phyloP scores from a whole-genome alignment of 306 rosid genomes.

The Dalbergia cochinchinensis region DNA sequence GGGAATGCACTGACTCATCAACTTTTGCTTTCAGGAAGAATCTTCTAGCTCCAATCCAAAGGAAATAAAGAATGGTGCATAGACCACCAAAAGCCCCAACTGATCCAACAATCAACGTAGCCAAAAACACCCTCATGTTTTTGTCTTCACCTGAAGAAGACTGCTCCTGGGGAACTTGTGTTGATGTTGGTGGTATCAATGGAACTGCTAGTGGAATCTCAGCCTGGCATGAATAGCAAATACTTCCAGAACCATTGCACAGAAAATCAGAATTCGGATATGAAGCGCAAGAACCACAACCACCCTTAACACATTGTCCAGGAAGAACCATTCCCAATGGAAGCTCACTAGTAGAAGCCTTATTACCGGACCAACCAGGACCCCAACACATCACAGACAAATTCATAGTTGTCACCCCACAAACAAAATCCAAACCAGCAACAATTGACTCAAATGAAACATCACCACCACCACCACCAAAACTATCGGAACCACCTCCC shows the following conservation, averaged over 20 bases:
- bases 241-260: slow-evolving; percentile 52
- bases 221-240: slow-evolving; percentile 49
- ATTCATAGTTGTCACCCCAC: slow-evolving; percentile 55
- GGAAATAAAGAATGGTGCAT: slow-evolving; percentile 46
- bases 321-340: slow-evolving; percentile 55
- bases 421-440: slow-evolving; percentile 63
- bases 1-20: slow-evolving; percentile 47
- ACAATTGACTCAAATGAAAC: slow-evolving; percentile 60
- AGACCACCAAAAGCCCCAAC: slow-evolving; percentile 53
- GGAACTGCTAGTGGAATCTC: slow-evolving; percentile 53
- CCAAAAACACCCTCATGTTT: slow-evolving; percentile 20
- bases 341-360: slow-evolving; percentile 19
- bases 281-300: slow-evolving; percentile 49
- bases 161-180: slow-evolving; percentile 1
- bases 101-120: slow-evolving; percentile 52
- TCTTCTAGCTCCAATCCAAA: slow-evolving; percentile 46
- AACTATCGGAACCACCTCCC: slow-evolving; percentile 43
- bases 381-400: slow-evolving; percentile 59
- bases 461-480: neutral
- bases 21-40: slow-evolving; percentile 15
- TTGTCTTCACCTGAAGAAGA: neutral
- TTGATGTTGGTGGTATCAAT: slow-evolving; percentile 34
- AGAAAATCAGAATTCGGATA: slow-evolving; percentile 55
- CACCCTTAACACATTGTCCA: slow-evolving; percentile 53
- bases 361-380: slow-evolving; percentile 37